These are phyloP conservation scores for Nannochloropsis salina DNA, from an alignment of 108 stramenopile genomes.

Conservation along the genomic window DNA sequence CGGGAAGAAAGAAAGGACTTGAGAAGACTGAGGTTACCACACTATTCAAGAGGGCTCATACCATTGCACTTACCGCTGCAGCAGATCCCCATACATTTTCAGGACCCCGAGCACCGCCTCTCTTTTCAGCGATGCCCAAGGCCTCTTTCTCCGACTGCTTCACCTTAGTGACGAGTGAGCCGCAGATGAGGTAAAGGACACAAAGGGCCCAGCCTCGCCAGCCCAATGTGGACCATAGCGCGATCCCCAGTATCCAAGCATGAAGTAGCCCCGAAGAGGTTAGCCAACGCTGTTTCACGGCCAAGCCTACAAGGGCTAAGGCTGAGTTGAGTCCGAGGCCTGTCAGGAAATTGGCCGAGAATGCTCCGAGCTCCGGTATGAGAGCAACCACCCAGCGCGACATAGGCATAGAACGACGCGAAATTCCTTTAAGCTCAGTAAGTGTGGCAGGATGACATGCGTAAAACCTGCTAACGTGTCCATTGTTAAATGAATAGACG, in stretches of 20 bases:
- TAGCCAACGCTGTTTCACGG: constrained; percentile 41
- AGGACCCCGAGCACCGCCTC: constrained; percentile 83
- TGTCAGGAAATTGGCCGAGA: neutral
- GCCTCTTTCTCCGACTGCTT: constrained; percentile 75
- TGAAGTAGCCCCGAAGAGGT: constrained; percentile 67
- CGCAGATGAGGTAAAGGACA: constrained; percentile 72
- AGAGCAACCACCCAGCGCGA: no score
- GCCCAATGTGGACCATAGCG: constrained; percentile 71
- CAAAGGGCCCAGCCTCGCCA: constrained; percentile 79
- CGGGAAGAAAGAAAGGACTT: neutral
- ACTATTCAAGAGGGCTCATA: constrained; percentile 31
- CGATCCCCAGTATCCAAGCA: constrained; percentile 66
- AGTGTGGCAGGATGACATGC: no score
- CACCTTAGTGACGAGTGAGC: constrained; percentile 76
- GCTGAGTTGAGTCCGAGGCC: neutral
- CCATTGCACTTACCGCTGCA: constrained; percentile 59
- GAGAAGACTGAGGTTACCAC: neutral
- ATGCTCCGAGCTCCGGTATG: constrained; percentile 1
- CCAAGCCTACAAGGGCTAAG: neutral
- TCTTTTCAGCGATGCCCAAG: constrained; percentile 79
- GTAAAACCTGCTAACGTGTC: no score
- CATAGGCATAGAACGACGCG: no score
- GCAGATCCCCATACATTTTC: constrained; percentile 94
- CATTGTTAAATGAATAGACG: no score
- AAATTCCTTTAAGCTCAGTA: no score